Percentiles rank a stretch among this genome's conserved stretches.
phyloP scores from a whole-genome alignment of 257 asterid species.

The Solanum medicagineum region DNA sequence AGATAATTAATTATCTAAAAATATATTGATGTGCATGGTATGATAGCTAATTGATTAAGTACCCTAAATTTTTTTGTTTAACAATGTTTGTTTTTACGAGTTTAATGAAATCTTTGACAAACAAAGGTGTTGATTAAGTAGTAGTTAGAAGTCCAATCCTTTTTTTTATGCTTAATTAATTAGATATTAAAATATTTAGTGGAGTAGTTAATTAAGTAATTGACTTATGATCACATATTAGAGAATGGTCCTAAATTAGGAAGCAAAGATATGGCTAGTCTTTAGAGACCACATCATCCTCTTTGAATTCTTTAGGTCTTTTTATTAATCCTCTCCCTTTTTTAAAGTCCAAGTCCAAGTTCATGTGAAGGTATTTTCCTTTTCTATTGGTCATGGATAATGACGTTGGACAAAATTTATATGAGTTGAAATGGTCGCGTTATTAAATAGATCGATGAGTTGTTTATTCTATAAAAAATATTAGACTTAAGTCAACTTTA shows the following conservation, averaged over 20 bases:
- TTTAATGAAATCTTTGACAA: background rate
- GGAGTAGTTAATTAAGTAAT: background rate
- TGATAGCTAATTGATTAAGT: background rate
- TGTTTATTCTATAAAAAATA: background rate
- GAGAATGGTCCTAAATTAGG: background rate
- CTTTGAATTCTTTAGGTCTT: background rate
- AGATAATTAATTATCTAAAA: background rate
- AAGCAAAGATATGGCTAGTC: background rate
- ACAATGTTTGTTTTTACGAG: background rate
- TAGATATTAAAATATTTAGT: background rate
- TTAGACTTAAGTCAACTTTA: fast-evolving
- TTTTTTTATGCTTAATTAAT: background rate
- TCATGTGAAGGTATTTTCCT: background rate
- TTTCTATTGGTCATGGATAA: background rate
- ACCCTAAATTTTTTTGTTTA: background rate
- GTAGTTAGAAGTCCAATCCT: background rate
- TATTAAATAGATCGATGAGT: background rate
- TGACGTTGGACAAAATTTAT: background rate
- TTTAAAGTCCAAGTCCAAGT: background rate
- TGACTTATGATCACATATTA: background rate
- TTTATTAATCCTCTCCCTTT: background rate
- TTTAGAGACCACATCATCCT: background rate
- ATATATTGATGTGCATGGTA: background rate
- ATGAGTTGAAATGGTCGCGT: background rate
- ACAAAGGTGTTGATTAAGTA: background rate